Evolutionary conservation across 1,139 yeast species (phyloP).

Genomic region (Kurtzmaniella natalensis): DNA sequence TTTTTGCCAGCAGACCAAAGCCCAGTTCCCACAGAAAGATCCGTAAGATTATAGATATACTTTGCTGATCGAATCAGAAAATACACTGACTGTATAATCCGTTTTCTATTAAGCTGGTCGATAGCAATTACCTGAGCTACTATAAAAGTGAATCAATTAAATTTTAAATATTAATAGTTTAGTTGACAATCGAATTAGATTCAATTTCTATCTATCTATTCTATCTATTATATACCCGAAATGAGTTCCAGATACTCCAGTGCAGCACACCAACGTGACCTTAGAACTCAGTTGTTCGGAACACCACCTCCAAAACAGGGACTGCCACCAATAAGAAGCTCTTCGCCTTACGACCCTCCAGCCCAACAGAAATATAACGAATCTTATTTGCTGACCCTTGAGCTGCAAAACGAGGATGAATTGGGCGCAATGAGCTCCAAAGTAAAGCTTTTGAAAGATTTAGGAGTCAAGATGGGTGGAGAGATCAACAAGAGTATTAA

Average conservation of each 20-base stretch:
- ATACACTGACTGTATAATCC: too few relatives aligned
- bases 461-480: constrained; percentile 75
- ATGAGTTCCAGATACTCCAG: constrained; percentile 35
- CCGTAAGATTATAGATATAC: too few relatives aligned
- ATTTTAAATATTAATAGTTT: too few relatives aligned
- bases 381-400: constrained; percentile 65
- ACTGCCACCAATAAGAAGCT: constrained; percentile 32
- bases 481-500: constrained; percentile 75
- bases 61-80: too few relatives aligned
- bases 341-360: constrained; percentile 50
- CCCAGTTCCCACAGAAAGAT: too few relatives aligned
- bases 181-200: too few relatives aligned
- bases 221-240: too few relatives aligned
- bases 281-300: constrained; percentile 42
- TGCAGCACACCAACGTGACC: constrained; percentile 43
- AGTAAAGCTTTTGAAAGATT: constrained; percentile 63
- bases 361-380: constrained; percentile 44
- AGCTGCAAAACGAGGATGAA: constrained; percentile 81
- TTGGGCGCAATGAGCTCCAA: constrained; percentile 66
- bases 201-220: too few relatives aligned
- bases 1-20: too few relatives aligned
- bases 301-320: constrained; percentile 19
- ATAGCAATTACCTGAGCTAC: too few relatives aligned
- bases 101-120: too few relatives aligned
- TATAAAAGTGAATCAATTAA: too few relatives aligned